Evolutionary conservation across 2,329 filamentous ascomycete genomes (phyloP).

Genomic region (Chrysoporthe deuterocubensis): DNA sequence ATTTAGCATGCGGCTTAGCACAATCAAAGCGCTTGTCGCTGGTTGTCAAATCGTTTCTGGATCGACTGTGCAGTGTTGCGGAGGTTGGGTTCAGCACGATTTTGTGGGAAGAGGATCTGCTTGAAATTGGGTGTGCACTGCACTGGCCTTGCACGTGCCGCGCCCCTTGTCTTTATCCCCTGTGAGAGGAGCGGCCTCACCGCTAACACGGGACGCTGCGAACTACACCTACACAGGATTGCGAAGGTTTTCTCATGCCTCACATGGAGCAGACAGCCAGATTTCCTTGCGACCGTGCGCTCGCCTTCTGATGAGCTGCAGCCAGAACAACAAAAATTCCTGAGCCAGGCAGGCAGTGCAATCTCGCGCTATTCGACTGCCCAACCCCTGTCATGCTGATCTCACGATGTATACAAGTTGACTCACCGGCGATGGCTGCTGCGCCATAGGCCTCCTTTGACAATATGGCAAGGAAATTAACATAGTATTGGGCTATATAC

Average conservation of each 20-base stretch:
- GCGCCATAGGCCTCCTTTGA: neutral
- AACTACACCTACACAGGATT: neutral
- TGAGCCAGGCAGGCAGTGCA: neutral
- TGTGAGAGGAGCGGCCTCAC: neutral
- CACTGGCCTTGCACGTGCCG: conserved; percentile 17
- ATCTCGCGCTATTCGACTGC: neutral
- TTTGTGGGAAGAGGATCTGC: conserved; percentile 10
- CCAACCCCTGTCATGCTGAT: conserved; percentile 2
- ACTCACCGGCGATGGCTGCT: neutral
- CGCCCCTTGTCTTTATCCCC: conserved; percentile 6
- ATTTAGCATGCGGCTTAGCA: conserved; percentile 12
- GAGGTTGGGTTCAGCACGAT: conserved; percentile 3
- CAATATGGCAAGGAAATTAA: neutral
- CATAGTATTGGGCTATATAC: neutral
- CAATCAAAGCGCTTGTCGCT: conserved; percentile 17
- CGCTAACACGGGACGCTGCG: neutral
- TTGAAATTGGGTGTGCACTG: neutral
- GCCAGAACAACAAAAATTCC: neutral
- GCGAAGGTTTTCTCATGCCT: neutral
- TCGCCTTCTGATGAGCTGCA: neutral
- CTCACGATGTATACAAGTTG: conserved; percentile 10
- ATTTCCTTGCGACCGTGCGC: neutral
- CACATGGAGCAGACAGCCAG: neutral
- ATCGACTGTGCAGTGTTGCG: conserved; percentile 3
- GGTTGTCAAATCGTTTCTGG: conserved; percentile 2